Base-by-base conservation (phyloP, 306 rosid species). In the Pachyrhizus erosus region DNA sequence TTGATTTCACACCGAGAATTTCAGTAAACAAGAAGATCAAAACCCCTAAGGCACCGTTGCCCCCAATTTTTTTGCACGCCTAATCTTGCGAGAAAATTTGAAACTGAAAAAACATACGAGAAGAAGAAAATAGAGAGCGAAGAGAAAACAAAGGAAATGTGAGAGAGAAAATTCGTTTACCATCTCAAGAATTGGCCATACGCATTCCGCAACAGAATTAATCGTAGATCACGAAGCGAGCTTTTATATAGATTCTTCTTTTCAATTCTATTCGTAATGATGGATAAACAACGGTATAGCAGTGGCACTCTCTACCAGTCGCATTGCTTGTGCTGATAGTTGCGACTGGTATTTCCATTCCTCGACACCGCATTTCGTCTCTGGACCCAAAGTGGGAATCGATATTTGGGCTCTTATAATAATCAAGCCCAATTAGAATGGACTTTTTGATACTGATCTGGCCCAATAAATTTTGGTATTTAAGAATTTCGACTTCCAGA, bases 231-330 rank as follows among this genome's bases (percentile, higher is more conserved):
- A 60, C 62, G 52, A 64, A 51, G 70, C 43, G 76, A 31, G 62
- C 42, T 71, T 71, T 6, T 40, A 14, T 5, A 15, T 20, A 15
- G 27, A 14, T 51, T 20, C n/a, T 48, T 34, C 57, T 12, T 23
- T 31, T 73, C 34, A 18, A 46, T 72, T 61, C 7, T 2, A 72
- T 57, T 58, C 51, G 20, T 20, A 20, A 20, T 9, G 13, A 5
- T 5, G 74, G 11, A 24, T 9, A 68, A 74, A 40, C 17, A 20
- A 52, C 20, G n/a, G 66, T 75, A 20, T 37, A 33, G 52, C 23
- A 62, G 62, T 26, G 42, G 34, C 27, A 51, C 70, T 70, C 77
- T 83, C 83, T 71, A 83, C 82, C 83, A 83, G 83, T 83, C 83
- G 49, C 54, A 7, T 62, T 60, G 66, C 68, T 72, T 81, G 74